Percentiles rank a stretch among this genome's conserved stretches.
phyloP scores from a whole-genome alignment of 139 green algal species.

The Astrephomene gubernaculifera region DNA sequence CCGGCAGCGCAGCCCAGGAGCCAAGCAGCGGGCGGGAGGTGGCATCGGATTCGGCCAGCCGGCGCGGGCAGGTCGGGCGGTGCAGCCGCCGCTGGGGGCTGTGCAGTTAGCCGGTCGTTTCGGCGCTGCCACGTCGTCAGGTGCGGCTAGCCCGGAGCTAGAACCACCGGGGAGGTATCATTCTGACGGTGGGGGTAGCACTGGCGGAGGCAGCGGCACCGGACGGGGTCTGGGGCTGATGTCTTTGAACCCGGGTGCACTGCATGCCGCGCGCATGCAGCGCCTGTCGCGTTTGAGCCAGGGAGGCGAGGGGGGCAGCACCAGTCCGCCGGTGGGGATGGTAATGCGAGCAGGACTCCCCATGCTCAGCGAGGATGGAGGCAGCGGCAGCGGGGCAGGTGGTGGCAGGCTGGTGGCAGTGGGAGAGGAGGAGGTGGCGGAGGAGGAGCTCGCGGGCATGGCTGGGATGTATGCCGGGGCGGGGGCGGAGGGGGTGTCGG shows the following conservation, averaged over 20 bases:
- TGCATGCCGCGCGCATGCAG: constrained; percentile 3
- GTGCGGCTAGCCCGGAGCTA: not conserved
- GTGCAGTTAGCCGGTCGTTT: not conserved
- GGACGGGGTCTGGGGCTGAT: not conserved
- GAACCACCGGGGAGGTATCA: not conserved
- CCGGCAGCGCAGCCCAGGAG: constrained; percentile 22
- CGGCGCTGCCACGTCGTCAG: not conserved
- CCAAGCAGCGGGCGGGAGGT: not conserved
- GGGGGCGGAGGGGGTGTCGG: not conserved
- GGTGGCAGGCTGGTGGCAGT: no score
- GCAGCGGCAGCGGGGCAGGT: constrained; percentile 1
- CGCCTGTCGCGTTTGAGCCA: not conserved
- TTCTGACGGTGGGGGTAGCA: not conserved
- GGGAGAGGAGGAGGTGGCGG: not conserved
- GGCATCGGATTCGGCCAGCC: not conserved
- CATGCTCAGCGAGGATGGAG: constrained; percentile 8
- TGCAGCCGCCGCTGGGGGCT: not conserved
- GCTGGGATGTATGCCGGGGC: not conserved
- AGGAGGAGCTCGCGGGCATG: not conserved
- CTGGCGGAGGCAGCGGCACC: not conserved
- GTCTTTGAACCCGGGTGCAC: not conserved
- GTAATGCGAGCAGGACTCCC: no score
- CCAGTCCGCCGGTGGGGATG: not conserved
- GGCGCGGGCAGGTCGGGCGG: not conserved
- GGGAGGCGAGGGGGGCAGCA: not conserved